These are phyloP conservation scores for Saturnispora galanensis DNA, from an alignment of 805 yeast genomes.

Conservation along the genomic window DNA sequence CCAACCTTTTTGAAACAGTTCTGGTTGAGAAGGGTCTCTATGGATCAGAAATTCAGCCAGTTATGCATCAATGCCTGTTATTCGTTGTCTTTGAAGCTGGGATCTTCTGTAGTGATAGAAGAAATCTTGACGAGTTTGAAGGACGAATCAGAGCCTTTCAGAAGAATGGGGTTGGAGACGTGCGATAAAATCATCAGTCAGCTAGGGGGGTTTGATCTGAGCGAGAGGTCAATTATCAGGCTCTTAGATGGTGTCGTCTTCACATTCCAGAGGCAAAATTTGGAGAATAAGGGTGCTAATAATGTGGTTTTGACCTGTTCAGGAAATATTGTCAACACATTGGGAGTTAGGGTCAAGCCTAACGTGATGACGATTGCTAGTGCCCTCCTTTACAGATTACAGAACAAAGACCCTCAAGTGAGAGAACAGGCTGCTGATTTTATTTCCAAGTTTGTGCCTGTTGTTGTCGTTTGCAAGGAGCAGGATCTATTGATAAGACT, in stretches of 20 bases:
- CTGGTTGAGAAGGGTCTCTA: constrained; percentile 78
- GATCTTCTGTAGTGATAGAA: constrained; percentile 51
- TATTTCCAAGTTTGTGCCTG: constrained; percentile 55
- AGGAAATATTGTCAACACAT: constrained; percentile 49
- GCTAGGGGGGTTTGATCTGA: constrained; percentile 50
- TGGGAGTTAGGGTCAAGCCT: constrained; percentile 58
- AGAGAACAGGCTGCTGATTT: constrained; percentile 82
- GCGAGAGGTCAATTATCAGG: constrained; percentile 47
- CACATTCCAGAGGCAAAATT: constrained; percentile 72
- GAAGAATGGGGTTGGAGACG: constrained; percentile 72
- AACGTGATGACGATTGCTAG: constrained; percentile 65
- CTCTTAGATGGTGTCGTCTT: constrained; percentile 72
- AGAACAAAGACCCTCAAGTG: constrained; percentile 58
- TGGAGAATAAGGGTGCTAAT: constrained; percentile 30
- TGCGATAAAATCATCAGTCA: constrained; percentile 43
- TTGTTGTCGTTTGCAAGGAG: constrained; percentile 55
- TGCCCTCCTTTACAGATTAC: constrained; percentile 60
- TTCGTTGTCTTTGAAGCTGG: constrained; percentile 56
- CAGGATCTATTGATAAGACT: constrained; percentile 54
- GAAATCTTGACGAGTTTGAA: constrained; percentile 49
- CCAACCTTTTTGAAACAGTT: constrained; percentile 58
- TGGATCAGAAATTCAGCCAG: constrained; percentile 47
- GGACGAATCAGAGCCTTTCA: constrained; percentile 73
- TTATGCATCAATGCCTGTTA: constrained; percentile 67
- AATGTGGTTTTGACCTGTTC: constrained; percentile 48